These are phyloP conservation scores for Brettanomyces bruxellensis DNA, from an alignment of 805 yeast species.

Conservation along the genomic window DNA sequence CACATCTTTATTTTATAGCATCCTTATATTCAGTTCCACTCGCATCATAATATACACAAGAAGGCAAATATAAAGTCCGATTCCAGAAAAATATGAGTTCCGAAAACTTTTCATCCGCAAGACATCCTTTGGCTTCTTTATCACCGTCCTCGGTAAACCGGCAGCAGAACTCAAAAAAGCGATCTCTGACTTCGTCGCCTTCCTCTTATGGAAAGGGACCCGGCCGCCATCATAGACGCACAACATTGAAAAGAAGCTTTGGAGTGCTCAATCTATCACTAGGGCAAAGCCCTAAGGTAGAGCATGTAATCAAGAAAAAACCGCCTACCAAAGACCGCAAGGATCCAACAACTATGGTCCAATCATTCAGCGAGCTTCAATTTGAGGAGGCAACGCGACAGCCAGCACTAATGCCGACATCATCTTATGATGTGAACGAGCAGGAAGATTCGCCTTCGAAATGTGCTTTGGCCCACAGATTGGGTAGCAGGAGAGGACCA, in stretches of 20 bases:
- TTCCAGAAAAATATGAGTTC: too few relatives aligned
- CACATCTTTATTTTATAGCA: too few relatives aligned
- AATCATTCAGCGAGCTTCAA: background rate
- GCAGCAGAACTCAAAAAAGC: constrained; percentile 20
- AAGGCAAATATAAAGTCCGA: too few relatives aligned
- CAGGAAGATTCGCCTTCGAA: background rate
- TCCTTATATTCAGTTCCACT: too few relatives aligned
- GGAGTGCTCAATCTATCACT: constrained; percentile 42
- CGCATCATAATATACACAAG: too few relatives aligned
- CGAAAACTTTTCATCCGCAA: too few relatives aligned
- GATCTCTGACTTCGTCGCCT: constrained; percentile 20
- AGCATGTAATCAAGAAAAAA: too few relatives aligned
- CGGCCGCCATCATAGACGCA: constrained; percentile 2
- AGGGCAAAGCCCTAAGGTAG: constrained; percentile 24
- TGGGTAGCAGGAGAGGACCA: background rate
- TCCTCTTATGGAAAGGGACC: constrained; percentile 4
- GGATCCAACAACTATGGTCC: background rate
- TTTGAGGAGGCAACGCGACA: background rate
- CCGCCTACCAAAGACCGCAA: background rate
- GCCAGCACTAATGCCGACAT: background rate
- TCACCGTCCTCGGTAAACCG: constrained; percentile 16
- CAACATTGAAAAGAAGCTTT: constrained; percentile 39
- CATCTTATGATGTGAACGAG: background rate
- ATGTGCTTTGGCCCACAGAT: constrained; percentile 6
- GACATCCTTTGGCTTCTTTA: constrained; percentile 7